Percentiles rank a stretch among this genome's conserved stretches.
Conservation (phyloP, 2,329 filamentous ascomycete species). For the Penicillium expansum region DNA sequence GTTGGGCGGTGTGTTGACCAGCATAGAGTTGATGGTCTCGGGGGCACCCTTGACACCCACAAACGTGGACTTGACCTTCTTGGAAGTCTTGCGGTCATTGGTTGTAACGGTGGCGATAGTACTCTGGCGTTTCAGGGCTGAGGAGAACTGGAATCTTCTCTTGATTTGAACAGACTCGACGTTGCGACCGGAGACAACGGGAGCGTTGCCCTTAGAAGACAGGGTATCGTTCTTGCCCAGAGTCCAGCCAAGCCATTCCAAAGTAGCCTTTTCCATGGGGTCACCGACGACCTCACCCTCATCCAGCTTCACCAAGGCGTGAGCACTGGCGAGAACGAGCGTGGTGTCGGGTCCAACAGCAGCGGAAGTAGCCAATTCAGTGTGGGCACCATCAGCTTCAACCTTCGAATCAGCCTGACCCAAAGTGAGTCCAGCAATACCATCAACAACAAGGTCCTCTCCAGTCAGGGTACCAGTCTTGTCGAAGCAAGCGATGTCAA, state of each 20-base stretch:
- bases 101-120: conserved; percentile 81
- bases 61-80: conserved; percentile 80
- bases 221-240: conserved; percentile 87
- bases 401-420: conserved; percentile 64
- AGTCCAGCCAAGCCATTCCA: conserved; percentile 84
- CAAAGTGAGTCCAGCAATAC: conserved; percentile 83
- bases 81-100: conserved; percentile 68
- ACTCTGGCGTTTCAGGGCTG: conserved; percentile 91
- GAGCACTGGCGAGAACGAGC: conserved; percentile 88
- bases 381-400: conserved; percentile 79
- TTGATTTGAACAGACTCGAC: conserved; percentile 86
- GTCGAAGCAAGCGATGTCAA: conserved; percentile 96
- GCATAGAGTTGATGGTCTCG: conserved; percentile 93
- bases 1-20: conserved; percentile 74
- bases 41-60: conserved; percentile 95
- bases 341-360: conserved; percentile 77
- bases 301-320: conserved; percentile 92
- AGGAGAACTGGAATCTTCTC: conserved; percentile 97
- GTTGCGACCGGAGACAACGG: conserved; percentile 43
- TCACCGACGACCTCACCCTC: conserved; percentile 97
- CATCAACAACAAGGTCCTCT: conserved; percentile 94
- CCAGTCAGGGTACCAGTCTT: conserved; percentile 97
- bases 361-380: conserved; percentile 68
- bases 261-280: conserved; percentile 97
- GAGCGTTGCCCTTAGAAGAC: conserved; percentile 57